phyloP scores from a whole-genome alignment of 331 rosid species.

The Rosa hybrid region DNA sequence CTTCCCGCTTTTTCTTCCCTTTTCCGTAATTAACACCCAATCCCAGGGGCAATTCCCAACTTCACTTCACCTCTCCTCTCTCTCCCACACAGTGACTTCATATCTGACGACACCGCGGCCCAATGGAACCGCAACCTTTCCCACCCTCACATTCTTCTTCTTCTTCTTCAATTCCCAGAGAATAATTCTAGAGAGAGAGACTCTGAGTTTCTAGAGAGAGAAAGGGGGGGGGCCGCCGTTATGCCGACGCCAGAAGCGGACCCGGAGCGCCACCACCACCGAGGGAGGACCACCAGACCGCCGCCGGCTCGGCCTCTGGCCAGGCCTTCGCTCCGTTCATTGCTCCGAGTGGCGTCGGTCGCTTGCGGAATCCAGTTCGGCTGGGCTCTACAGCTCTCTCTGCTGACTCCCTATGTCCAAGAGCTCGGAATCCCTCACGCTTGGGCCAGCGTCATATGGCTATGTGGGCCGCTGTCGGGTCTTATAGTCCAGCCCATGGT shows the following conservation, averaged over 20 bases:
- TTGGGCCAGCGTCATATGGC: constrained; percentile 92
- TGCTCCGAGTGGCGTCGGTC: constrained; percentile 74
- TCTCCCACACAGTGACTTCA: neutral
- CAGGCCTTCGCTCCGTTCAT: constrained; percentile 44
- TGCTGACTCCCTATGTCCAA: constrained; percentile 87
- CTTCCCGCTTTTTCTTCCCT: neutral
- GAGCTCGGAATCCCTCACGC: constrained; percentile 95
- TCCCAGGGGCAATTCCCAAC: neutral
- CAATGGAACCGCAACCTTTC: constrained; percentile 23
- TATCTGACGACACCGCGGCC: constrained; percentile 12
- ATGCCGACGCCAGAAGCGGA: constrained; percentile 58
- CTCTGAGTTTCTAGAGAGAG: neutral
- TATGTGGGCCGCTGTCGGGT: constrained; percentile 88
- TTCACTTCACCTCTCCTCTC: neutral
- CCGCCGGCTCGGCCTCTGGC: constrained; percentile 18
- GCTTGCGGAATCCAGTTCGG: constrained; percentile 95
- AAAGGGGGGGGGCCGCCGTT: neutral
- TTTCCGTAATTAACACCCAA: neutral
- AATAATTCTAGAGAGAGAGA: neutral
- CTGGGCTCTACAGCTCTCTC: constrained; percentile 94
- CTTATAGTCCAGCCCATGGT: constrained; percentile 84
- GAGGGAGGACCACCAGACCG: constrained; percentile 19
- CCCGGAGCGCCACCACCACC: constrained; percentile 21
- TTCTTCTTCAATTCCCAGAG: constrained; percentile 14
- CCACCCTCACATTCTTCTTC: constrained; percentile 21